Evolutionary conservation across 2,329 filamentous ascomycete species (phyloP).

Genomic region (Fusarium cicatricum): DNA sequence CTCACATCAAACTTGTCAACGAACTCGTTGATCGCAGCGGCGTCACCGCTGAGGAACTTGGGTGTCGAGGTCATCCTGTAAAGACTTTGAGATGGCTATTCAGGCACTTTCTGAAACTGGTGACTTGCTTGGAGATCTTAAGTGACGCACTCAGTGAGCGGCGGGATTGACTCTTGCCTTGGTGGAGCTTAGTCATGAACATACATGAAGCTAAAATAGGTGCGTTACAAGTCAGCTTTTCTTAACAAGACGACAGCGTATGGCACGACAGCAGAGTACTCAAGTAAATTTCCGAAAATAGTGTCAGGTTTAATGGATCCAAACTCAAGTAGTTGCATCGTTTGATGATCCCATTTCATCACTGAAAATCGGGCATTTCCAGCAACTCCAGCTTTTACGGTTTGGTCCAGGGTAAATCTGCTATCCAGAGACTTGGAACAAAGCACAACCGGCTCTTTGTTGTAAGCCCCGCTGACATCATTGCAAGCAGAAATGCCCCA

Average conservation of each 20-base stretch:
- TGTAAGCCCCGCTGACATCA: constrained; percentile 9
- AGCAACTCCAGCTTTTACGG: not conserved
- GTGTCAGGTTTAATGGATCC: too few species aligned
- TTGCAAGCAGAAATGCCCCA: not conserved
- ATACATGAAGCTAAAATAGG: constrained; percentile 1
- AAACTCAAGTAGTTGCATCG: not conserved
- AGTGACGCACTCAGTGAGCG: not conserved
- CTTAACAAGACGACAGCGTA: too few species aligned
- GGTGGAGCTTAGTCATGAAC: constrained; percentile 20
- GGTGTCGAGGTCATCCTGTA: constrained; percentile 46
- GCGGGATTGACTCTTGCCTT: not conserved
- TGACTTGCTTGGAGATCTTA: constrained; percentile 1
- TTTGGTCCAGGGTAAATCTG: not conserved
- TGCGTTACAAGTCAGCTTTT: not conserved
- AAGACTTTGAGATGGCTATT: not conserved
- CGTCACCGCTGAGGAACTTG: constrained; percentile 82
- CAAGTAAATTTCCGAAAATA: too few species aligned
- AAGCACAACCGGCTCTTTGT: not conserved
- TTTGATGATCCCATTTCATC: not conserved
- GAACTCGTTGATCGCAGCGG: constrained; percentile 79
- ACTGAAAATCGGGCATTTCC: not conserved
- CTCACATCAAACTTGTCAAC: constrained; percentile 91
- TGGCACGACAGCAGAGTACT: too few species aligned
- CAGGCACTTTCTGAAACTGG: not conserved
- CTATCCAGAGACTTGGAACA: not conserved